Evolutionary conservation across 208 protist genomes (phyloP).

Genomic region (Leishmania mexicana): DNA sequence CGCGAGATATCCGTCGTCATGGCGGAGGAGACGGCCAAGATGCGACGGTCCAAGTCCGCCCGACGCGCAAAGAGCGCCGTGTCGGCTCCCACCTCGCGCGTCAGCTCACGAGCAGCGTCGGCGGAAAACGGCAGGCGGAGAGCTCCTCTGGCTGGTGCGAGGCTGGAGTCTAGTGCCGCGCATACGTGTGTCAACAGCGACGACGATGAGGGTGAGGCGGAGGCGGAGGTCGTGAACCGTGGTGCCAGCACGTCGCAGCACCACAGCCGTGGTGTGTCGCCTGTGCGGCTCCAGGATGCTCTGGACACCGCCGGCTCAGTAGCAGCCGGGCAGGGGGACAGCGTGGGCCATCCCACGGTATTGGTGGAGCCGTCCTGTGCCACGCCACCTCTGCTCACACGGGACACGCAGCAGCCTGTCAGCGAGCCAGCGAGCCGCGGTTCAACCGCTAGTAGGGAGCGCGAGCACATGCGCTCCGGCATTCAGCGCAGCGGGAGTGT

Average conservation of each 20-base stretch:
- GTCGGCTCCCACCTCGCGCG: conserved; percentile 29
- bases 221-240: not conserved
- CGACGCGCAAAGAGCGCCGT: conserved; percentile 13
- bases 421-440: not conserved
- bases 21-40: conserved; percentile 74
- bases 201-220: not conserved
- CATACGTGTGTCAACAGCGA: not conserved
- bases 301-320: conserved; percentile 3
- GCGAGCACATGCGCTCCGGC: not conserved
- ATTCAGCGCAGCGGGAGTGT: conserved; percentile 13
- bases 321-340: not conserved
- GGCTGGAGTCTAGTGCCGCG: not conserved
- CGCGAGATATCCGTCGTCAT: conserved; percentile 85
- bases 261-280: not conserved
- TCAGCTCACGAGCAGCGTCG: conserved; percentile 21
- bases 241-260: not conserved
- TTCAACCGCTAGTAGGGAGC: not conserved
- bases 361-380: conserved; percentile 8
- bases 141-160: conserved; percentile 10
- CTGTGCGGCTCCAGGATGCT: conserved; percentile 6
- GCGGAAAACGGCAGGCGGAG: conserved; percentile 1
- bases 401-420: not conserved
- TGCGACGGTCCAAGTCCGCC: conserved; percentile 6
- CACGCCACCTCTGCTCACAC: not conserved
- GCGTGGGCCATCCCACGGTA: not conserved